Base-by-base conservation (phyloP, 305 asterid genomes). In the Fraxinus platypoda region DNA sequence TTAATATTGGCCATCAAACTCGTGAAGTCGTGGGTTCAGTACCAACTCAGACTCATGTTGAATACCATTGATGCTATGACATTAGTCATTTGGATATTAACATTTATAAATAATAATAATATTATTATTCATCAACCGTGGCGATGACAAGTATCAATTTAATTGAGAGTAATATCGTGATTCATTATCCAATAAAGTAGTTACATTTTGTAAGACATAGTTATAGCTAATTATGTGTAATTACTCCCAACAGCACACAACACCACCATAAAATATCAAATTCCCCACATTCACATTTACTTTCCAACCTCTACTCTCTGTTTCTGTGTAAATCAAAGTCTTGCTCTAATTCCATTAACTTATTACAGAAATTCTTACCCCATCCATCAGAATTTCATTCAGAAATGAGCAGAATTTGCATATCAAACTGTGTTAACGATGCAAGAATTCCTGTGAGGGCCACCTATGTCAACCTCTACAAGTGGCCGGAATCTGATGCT, bases 401-500 rank as follows among this genome's bases (percentile, higher is more conserved):
- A 31, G 2, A 79, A 84, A 89, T 89, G 92, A 87, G 86, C 87
- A 81, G 77, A 81, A 78, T 83, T 8, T 94, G 97, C 92, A 92
- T 90, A 78, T 85, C 97, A 52, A 88, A 82, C 57, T 88, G 93
- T 72, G 89, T 85, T 25, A 79, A 81, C 1, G 95, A 93, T 33
- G 81, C 91, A 8, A 82, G 86, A 62, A 75, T 66, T 2, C 98
- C 98, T 1, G 87, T 88, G 3, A 81, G 95, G 66, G 95, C 93
- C 74, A 91, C 87, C 46, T 91, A 91, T 28, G 88, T 88, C 13
- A 93, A 88, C 88, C 92, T 90, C 59, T 93, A 93, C 89, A 93
- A 93, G 88, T 91, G 97, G 97, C 95, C 94, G 78, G 98, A 89
- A 83, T 91, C 98, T 28, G 97, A 92, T 43, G 93, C 90, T 3